phyloP scores from a whole-genome alignment of 495 filamentous ascomycete genomes.

The Aspergillus biplanus region DNA sequence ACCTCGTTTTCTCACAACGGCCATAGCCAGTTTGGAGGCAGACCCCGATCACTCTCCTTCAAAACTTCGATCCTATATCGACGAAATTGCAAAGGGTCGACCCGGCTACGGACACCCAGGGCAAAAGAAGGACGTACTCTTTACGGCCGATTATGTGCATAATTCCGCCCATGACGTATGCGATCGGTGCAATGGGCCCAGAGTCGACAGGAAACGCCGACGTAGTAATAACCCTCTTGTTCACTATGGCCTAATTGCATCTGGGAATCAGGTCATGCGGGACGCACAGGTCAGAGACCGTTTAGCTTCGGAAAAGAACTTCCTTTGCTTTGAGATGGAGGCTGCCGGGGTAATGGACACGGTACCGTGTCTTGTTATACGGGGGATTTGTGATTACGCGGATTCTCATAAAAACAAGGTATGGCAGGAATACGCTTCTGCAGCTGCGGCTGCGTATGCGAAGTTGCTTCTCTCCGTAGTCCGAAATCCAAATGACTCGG shows the following conservation, averaged over 20 bases:
- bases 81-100: slow-evolving; percentile 20
- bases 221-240: slow-evolving; percentile 8
- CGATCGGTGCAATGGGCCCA: not conserved
- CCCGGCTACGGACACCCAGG: slow-evolving; percentile 24
- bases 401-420: slow-evolving; percentile 43
- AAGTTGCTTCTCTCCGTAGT: slow-evolving; percentile 21
- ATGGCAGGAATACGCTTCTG: slow-evolving; percentile 41
- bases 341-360: slow-evolving; percentile 43
- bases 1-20: slow-evolving; percentile 33
- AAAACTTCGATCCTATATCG: slow-evolving; percentile 14
- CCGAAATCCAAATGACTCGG: no score
- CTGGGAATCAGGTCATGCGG: slow-evolving; percentile 24
- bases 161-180: not conserved
- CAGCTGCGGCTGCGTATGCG: slow-evolving; percentile 39
- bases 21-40: slow-evolving; percentile 28
- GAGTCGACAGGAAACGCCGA: not conserved
- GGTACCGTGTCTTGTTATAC: slow-evolving; percentile 36
- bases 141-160: slow-evolving; percentile 31
- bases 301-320: slow-evolving; percentile 20
- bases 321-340: slow-evolving; percentile 54
- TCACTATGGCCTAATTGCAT: slow-evolving; percentile 28
- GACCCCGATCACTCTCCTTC: slow-evolving; percentile 15
- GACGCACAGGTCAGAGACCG: slow-evolving; percentile 13
- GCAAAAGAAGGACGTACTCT: slow-evolving; percentile 33
- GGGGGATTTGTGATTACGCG: slow-evolving; percentile 41